Conservation (phyloP, 2,329 filamentous ascomycete species). For the Scopulariopsis brevicaulis region DNA sequence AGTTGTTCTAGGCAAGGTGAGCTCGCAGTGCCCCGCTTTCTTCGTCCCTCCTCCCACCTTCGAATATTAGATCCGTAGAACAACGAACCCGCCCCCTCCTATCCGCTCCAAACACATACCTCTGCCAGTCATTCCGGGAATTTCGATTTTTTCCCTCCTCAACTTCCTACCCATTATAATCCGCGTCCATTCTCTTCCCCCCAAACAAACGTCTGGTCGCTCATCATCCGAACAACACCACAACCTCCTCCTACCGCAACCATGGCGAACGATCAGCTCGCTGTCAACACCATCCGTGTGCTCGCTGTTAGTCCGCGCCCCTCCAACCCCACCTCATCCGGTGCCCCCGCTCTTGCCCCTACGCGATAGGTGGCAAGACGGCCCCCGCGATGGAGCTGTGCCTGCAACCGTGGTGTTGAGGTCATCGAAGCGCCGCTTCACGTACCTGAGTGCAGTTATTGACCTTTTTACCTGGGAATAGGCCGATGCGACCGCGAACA, state of each 20-base stretch:
- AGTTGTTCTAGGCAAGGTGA: background rate
- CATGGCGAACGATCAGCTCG: conserved; percentile 89
- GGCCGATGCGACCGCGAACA: conserved; percentile 94
- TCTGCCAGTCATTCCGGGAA: background rate
- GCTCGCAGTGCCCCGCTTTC: background rate
- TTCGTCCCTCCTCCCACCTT: background rate
- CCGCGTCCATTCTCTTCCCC: conserved; percentile 8
- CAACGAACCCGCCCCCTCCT: conserved; percentile 1
- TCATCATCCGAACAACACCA: conserved; percentile 4
- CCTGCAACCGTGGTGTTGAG: background rate
- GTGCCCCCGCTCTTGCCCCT: conserved; percentile 4
- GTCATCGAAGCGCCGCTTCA: background rate
- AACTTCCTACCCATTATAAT: conserved; percentile 6
- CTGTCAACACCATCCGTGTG: conserved; percentile 96
- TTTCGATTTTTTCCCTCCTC: background rate
- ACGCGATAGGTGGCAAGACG: background rate
- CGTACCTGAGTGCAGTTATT: conserved; percentile 9
- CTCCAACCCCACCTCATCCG: conserved; percentile 11
- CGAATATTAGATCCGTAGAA: background rate
- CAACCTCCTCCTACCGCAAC: conserved; percentile 25
- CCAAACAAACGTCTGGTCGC: conserved; percentile 10
- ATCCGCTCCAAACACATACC: background rate
- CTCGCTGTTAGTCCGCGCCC: conserved; percentile 65
- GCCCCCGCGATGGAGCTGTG: background rate
- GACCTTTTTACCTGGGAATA: conserved; percentile 25